A percentile compares a stretch with the other conserved stretches of the same genome.
These are phyloP conservation scores for Claviceps purpurea DNA, from an alignment of 2,329 filamentous ascomycete species.

Conservation along the genomic window DNA sequence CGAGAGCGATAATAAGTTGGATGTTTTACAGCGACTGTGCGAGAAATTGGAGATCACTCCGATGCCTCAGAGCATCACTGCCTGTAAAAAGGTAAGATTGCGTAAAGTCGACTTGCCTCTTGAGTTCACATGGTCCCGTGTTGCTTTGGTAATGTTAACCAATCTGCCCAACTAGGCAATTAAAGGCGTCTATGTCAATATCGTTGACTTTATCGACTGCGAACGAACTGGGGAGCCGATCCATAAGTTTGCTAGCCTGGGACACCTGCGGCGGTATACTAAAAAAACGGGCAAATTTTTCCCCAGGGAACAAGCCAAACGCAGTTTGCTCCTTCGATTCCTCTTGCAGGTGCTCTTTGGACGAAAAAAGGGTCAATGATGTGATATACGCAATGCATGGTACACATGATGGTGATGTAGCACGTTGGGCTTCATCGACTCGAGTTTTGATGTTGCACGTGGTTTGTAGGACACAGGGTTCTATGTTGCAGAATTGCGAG, in stretches of 20 bases:
- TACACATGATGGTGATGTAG: no score
- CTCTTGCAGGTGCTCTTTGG: neutral
- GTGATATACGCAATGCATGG: no score
- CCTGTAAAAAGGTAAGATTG: constrained; percentile 1
- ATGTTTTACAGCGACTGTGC: neutral
- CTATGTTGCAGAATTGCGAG: no score
- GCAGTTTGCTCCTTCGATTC: neutral
- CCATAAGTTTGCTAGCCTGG: neutral
- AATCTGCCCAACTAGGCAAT: neutral
- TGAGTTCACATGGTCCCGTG: no score
- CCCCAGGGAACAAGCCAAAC: neutral
- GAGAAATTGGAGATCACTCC: neutral
- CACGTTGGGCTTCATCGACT: no score
- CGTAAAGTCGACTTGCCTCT: neutral
- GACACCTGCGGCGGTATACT: neutral
- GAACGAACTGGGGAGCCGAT: constrained; percentile 1
- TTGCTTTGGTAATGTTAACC: no score
- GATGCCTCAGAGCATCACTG: neutral
- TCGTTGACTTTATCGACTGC: constrained; percentile 4
- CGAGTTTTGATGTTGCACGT: no score
- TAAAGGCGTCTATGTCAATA: neutral
- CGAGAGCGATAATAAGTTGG: neutral
- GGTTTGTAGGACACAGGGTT: no score
- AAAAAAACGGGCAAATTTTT: neutral
- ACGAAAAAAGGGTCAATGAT: no score